phyloP scores from a whole-genome alignment of 257 asterid genomes.

The Solanum piurae region DNA sequence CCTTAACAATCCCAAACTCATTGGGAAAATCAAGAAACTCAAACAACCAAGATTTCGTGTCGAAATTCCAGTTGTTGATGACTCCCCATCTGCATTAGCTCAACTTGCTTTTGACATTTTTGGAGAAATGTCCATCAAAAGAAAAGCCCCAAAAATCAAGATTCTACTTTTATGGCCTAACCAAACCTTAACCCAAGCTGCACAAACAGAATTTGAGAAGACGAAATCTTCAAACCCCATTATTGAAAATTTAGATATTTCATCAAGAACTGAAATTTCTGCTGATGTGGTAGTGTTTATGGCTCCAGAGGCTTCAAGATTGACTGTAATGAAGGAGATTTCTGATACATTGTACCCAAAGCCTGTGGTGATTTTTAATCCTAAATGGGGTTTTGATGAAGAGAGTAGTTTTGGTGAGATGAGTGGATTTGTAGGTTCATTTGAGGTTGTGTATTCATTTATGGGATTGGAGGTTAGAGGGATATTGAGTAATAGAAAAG shows the following conservation, averaged over 20 bases:
- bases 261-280: conserved; percentile 29
- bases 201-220: conserved; percentile 34
- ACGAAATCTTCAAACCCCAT: conserved; percentile 24
- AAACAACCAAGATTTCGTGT: conserved; percentile 82
- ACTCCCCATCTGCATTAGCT: conserved; percentile 49
- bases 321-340: conserved; percentile 38
- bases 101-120: conserved; percentile 62
- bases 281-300: conserved; percentile 59
- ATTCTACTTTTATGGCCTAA: conserved; percentile 55
- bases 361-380: conserved; percentile 75
- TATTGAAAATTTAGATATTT: conserved; percentile 37
- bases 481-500: conserved; percentile 56
- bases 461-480: conserved; percentile 88
- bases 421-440: conserved; percentile 56
- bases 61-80: conserved; percentile 72
- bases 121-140: conserved; percentile 48
- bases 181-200: conserved; percentile 32
- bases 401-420: conserved; percentile 46
- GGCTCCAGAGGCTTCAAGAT: conserved; percentile 44
- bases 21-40: conserved; percentile 66
- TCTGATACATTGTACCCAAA: conserved; percentile 45
- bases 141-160: conserved; percentile 43
- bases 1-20: conserved; percentile 66
- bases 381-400: conserved; percentile 73
- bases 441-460: conserved; percentile 75